A percentile compares a stretch with the other conserved stretches of the same genome.
Evolutionary conservation across 1,284 basidiomycete genomes (phyloP).

Genomic region (Pseudomicrostroma phylloplanum): DNA sequence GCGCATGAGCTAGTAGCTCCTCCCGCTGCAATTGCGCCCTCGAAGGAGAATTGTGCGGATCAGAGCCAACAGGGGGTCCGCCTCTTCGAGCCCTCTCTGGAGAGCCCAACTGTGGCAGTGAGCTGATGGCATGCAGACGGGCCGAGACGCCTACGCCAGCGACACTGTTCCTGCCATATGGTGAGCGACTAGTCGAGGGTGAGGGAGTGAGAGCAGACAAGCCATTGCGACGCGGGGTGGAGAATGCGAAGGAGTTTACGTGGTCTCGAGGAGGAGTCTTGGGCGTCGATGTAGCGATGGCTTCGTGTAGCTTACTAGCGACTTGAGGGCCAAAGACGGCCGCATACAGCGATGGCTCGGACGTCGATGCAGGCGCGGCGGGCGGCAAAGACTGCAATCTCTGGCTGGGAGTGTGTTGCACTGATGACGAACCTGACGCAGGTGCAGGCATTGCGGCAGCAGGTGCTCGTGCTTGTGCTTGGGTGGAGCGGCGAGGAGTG

Average conservation of each 20-base stretch:
- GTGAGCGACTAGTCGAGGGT: too few relatives aligned
- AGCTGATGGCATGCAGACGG: not conserved
- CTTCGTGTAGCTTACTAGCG: not conserved
- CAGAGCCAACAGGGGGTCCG: not conserved
- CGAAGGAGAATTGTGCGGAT: conserved; percentile 2
- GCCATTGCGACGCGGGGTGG: not conserved
- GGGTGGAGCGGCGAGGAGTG: too few relatives aligned
- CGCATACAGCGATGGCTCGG: not conserved
- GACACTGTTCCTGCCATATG: too few relatives aligned
- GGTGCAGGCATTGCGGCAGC: too few relatives aligned
- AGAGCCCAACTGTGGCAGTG: conserved; percentile 1
- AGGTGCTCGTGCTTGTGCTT: too few relatives aligned
- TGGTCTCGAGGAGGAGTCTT: not conserved
- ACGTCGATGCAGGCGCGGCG: too few relatives aligned
- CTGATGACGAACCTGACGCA: too few relatives aligned
- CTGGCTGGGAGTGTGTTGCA: too few relatives aligned
- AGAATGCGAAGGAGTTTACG: not conserved
- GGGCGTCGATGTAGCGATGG: not conserved
- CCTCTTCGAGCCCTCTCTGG: not conserved
- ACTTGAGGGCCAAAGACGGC: conserved; percentile 1
- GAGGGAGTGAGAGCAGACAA: too few relatives aligned
- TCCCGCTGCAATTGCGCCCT: not conserved
- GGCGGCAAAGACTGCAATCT: too few relatives aligned
- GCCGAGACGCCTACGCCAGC: not conserved
- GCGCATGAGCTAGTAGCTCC: not conserved